phyloP scores from a whole-genome alignment of 164 flowering plant genomes.

The Piper betle region DNA sequence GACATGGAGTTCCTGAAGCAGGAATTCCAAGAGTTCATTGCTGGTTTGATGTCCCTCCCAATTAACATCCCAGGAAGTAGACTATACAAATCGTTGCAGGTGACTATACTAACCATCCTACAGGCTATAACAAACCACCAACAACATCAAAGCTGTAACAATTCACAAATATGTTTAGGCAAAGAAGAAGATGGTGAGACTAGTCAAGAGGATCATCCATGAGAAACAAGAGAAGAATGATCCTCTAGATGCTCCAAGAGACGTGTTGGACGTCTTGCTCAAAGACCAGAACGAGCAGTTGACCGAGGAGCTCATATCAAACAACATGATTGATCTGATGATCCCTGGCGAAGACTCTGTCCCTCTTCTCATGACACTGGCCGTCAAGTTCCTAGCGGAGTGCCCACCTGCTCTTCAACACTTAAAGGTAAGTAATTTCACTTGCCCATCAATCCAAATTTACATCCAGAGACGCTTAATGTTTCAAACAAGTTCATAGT shows the following conservation, averaged over 20 bases:
- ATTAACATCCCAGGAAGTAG: constrained; percentile 70
- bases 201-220: constrained; percentile 46
- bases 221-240: constrained; percentile 21
- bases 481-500: background rate
- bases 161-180: constrained; percentile 39
- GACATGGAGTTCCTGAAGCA: constrained; percentile 62
- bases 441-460: background rate
- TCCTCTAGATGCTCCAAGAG: constrained; percentile 26
- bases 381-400: constrained; percentile 72
- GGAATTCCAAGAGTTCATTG: constrained; percentile 71
- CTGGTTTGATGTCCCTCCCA: constrained; percentile 83
- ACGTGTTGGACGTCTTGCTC: constrained; percentile 62
- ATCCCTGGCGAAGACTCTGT: constrained; percentile 97
- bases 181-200: constrained; percentile 69
- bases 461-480: background rate
- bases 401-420: constrained; percentile 64
- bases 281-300: constrained; percentile 41
- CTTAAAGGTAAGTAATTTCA: constrained; percentile 36
- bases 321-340: constrained; percentile 88
- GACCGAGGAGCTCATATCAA: constrained; percentile 60
- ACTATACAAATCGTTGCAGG: constrained; percentile 78
- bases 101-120: constrained; percentile 9
- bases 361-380: constrained; percentile 83
- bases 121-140: background rate
- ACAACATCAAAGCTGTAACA: background rate